A percentile compares a stretch with the other conserved stretches of the same genome.
These are phyloP conservation scores for Pochonia chlamydosporia DNA, from an alignment of 2,329 filamentous ascomycete genomes.

Conservation along the genomic window DNA sequence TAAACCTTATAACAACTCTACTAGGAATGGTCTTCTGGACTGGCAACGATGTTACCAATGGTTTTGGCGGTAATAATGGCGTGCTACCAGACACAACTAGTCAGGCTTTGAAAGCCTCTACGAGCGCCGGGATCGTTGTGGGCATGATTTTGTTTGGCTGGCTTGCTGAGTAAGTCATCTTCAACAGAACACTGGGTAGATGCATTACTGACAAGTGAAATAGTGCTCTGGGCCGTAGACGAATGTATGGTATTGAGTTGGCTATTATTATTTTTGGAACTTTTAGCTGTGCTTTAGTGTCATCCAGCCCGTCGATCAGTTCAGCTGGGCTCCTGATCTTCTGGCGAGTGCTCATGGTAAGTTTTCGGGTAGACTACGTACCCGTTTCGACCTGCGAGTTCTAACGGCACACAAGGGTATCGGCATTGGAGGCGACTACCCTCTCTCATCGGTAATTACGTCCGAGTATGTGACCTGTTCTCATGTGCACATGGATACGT, in stretches of 20 bases:
- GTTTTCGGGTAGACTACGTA: slow-evolving; percentile 7
- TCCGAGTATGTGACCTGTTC: slow-evolving; percentile 48
- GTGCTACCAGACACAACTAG: slow-evolving; percentile 58
- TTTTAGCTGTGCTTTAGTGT: slow-evolving; percentile 58
- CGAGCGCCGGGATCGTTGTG: slow-evolving; percentile 71
- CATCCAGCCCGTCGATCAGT: slow-evolving; percentile 54
- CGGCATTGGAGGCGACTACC: slow-evolving; percentile 78
- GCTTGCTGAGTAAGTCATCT: slow-evolving; percentile 57
- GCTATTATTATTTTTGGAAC: slow-evolving; percentile 68
- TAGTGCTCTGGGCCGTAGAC: slow-evolving; percentile 62
- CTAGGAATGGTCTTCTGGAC: slow-evolving; percentile 74
- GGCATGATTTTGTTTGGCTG: slow-evolving; percentile 74
- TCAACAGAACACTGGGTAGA: neutral
- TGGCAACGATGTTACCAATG: slow-evolving; percentile 32
- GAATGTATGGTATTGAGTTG: slow-evolving; percentile 77
- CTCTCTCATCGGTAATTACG: slow-evolving; percentile 73
- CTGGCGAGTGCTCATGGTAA: slow-evolving; percentile 68
- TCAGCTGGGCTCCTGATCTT: slow-evolving; percentile 61
- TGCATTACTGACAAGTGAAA: slow-evolving; percentile 10
- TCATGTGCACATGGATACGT: neutral
- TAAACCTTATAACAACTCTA: slow-evolving; percentile 66
- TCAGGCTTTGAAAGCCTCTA: slow-evolving; percentile 76
- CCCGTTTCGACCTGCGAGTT: no score
- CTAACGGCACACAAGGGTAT: no score
- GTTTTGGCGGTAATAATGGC: slow-evolving; percentile 47